Base-by-base conservation (phyloP, 306 rosid genomes). In the Cercis canadensis region DNA sequence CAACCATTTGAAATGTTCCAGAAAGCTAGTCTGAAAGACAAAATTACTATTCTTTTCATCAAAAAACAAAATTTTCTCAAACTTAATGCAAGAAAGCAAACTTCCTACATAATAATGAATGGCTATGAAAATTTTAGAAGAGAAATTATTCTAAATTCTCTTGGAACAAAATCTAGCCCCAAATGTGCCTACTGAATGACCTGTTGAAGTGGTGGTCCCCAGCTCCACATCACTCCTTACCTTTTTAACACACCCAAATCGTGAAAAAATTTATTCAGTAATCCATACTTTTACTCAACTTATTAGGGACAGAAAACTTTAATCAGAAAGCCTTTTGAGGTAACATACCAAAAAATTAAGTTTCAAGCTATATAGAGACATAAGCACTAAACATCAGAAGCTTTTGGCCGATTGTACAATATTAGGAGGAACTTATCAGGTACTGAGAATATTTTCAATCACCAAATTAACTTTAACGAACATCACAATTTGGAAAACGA, bases 1-100 rank as follows among this genome's bases (percentile, higher is more conserved):
- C 92, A 76, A 66, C 91, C 92, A 87, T 87, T 76, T 81, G 62
- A 73, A 52, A 56, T 43, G 13, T 49, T 75, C 45, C 29, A 33
- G 44, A 50, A 13, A 68, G 53, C 24, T 18, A 37, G 33, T 56
- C 88, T 78, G 81, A 58, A 78, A 76, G 33, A 73, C 44, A 51
- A 68, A 37, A 41, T 7, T 60, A 31, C 21, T 7, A 64, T 4
- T 49, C 62, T 31, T 63, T 39, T 29, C 54, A 66, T 49, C 57
- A 70, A 44, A 24, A 24, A 24, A 29, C 11, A 50, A 52, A 40
- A 3, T 24, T 12, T 29, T 5, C n/a, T 52, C 51, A 70, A 14
- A 54, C 5, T 29, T 12, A 7, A 50, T 50, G 18, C 17, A 37
- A 7, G 37, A 61, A 70, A 80, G 29, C 40, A 77, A 17, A 24